A percentile compares a stretch with the other conserved stretches of the same genome.
phyloP scores from a whole-genome alignment of 2,329 filamentous ascomycete genomes.

The Fusarium pseudograminearum region DNA sequence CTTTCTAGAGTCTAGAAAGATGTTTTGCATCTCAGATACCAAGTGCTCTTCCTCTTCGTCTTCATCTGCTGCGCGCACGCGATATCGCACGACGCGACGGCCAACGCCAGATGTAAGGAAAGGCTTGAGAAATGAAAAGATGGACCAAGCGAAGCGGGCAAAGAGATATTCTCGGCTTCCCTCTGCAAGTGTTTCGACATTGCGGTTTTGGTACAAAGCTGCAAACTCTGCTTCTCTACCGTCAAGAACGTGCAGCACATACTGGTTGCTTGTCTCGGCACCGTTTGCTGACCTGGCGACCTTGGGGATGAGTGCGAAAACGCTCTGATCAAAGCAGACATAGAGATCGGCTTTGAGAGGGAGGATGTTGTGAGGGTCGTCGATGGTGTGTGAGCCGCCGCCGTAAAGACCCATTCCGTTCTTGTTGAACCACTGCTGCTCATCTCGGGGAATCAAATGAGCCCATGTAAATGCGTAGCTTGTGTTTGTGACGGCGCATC shows the following conservation, averaged over 20 bases:
- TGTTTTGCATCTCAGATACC: constrained; percentile 28
- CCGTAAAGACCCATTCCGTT: constrained; percentile 40
- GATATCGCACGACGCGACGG: constrained; percentile 16
- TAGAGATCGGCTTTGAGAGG: constrained; percentile 38
- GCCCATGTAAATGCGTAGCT: constrained; percentile 39
- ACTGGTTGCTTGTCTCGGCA: neutral
- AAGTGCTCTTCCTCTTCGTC: constrained; percentile 27
- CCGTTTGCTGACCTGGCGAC: constrained; percentile 2
- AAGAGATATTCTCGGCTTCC: constrained; percentile 36
- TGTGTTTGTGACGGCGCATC: constrained; percentile 38
- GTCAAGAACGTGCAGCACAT: constrained; percentile 25
- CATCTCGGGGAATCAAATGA: constrained; percentile 33
- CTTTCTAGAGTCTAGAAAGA: constrained; percentile 33
- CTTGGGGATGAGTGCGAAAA: constrained; percentile 34
- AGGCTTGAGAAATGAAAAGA: constrained; percentile 27
- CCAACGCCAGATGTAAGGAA: constrained; percentile 36
- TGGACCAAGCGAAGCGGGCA: constrained; percentile 29
- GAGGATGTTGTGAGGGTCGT: constrained; percentile 35
- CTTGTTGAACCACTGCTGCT: constrained; percentile 37
- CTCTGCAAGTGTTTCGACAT: constrained; percentile 8
- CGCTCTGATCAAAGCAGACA: constrained; percentile 37
- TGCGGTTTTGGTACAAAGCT: constrained; percentile 30
- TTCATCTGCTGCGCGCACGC: constrained; percentile 9
- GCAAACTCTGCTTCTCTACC: constrained; percentile 34
- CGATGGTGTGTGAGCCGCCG: constrained; percentile 31